phyloP scores from a whole-genome alignment of 106 monocot genomes.

The Apostasia ramifera region DNA sequence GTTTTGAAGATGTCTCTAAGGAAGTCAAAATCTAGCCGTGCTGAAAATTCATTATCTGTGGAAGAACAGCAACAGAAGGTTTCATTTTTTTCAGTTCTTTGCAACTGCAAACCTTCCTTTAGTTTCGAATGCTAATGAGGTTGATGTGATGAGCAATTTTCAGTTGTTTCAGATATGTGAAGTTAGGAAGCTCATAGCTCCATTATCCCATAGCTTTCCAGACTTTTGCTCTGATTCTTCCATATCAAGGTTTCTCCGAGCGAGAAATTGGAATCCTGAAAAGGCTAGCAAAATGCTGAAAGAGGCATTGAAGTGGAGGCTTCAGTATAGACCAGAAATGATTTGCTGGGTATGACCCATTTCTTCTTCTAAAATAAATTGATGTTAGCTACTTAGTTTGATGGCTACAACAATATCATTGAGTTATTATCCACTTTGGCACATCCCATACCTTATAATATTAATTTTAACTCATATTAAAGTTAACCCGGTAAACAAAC shows the following conservation, averaged over 20 bases:
- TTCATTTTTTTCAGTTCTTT: not conserved
- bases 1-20: slow-evolving; percentile 14
- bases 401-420: no score
- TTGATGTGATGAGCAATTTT: not conserved
- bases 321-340: slow-evolving; percentile 32
- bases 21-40: slow-evolving; percentile 18
- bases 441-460: no score
- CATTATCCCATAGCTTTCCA: slow-evolving; percentile 18
- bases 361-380: no score
- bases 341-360: slow-evolving; percentile 30
- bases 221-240: slow-evolving; percentile 39
- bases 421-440: no score
- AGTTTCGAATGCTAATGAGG: not conserved
- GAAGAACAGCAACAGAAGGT: slow-evolving; percentile 42
- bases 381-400: no score
- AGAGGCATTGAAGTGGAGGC: slow-evolving; percentile 41
- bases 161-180: slow-evolving; percentile 29
- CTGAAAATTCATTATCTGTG: slow-evolving; percentile 15
- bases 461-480: no score
- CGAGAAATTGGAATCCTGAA: slow-evolving; percentile 40
- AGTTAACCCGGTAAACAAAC: no score
- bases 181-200: slow-evolving; percentile 23
- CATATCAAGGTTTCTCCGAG: slow-evolving; percentile 38
- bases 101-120: slow-evolving; percentile 6
- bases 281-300: slow-evolving; percentile 50